Evolutionary conservation across 148 eudicot species (phyloP), one percentile per base, ranked within the genome.

Genomic region (Vaccinium vitisidaea): DNA sequence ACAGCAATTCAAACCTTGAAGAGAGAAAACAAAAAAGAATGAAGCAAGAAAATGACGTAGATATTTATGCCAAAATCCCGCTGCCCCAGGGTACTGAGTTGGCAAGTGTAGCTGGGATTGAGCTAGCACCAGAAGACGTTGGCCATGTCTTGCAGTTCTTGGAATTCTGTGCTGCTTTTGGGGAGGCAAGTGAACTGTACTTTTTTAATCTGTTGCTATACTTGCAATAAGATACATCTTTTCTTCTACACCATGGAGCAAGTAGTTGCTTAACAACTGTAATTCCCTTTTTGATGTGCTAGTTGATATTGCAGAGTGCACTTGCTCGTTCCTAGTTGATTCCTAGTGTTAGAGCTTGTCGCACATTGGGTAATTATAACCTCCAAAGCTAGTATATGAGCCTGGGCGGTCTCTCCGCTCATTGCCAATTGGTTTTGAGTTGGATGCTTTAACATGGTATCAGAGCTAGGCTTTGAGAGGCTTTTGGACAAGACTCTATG

Each of bases 121-220:
- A 92, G 49, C 82, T 97, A 67, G 88, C 67, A 55, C 90, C 93
- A 53, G 90, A 92, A 84, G 98, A 93, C 77, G 90, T 82, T 84
- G 99, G 99, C 19, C 89, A 95, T 86, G 96, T 92, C 19, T 87
- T 96, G 88, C 98, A 96, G 67, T 93, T 94, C 80, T 71, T 94
- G 76, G 97, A 96, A 87, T 96, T 96, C 75, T 96, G 98, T 90
- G 85, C 94, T 76, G 87, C 92, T 74, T 97, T 97, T 89, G 93
- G 92, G 27, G 90, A 94, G 99, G 99, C 90, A 90, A 89, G 84
- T 84, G 39, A 4, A 16, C 61, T 71, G 25, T 36, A 23, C 6
- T 65, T 79, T 7, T 65, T 77, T 32, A 75, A 36, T 75, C 6
- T 73, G 73, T 39, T 77, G 49, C 14, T 52, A 21, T 59, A 18